Evolutionary conservation across 768 basidiomycete species (phyloP), one percentile per base, ranked within the genome.

Genomic region (Russula sp.): DNA sequence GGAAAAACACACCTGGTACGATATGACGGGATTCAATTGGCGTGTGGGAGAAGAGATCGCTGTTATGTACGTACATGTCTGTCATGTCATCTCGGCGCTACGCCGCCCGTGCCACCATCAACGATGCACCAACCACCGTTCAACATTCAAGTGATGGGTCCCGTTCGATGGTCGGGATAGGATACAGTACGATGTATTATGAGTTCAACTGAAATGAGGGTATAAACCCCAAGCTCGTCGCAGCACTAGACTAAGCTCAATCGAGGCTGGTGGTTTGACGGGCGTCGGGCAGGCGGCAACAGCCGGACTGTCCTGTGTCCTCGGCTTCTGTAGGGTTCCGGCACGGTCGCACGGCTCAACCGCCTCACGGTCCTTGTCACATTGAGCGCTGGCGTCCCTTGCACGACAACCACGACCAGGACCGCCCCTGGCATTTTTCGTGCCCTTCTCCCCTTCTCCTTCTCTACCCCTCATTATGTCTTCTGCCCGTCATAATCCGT

Each of bases 401-500:
- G 52, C 9, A 49, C 63, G 56, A 59, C 63, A 26, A 54, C 63
- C 34, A 64, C 63, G 58, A 60, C 63, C 34, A 64, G 58, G 53
- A 56, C 58, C 5, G n/a, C 40, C 28, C 48, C 2, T 13, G 59
- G 59, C 59, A 56, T 60, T 24, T 36, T 26, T 32, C 48, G 40
- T 51, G 53, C 48, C 59, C 14, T 42, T 38, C 36, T 36, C 49
- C 32, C 36, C 20, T n/a, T 65, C 60, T 11, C 53, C 38, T 44
- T 28, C n/a, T 4, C 56, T 40, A n/a, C 62, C 18, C 8, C 16
- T 54, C 52, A 40, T 36, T 66, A 69, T 70, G 67, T 84, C 85
- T 83, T 84, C 85, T 83, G 78, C 84, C 76, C 76, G 79, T 76
- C 82, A 83, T 73, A 77, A 79, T 71, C 81, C 80, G 75, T 80